Conservation (phyloP, 2,329 filamentous ascomycete species). For the Xylaria polymorpha region DNA sequence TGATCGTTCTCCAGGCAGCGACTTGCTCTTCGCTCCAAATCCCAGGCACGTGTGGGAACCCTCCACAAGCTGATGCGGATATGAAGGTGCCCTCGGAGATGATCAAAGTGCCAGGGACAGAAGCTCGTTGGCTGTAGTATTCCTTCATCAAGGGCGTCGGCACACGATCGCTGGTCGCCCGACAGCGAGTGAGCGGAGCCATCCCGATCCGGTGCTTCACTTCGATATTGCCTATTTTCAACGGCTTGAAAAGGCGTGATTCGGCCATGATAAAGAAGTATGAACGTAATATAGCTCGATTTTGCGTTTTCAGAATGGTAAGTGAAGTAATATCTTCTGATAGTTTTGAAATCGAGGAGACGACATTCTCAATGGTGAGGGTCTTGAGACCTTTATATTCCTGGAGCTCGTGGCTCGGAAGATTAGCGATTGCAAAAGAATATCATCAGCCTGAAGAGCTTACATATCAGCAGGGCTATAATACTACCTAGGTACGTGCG, state of each 20-base stretch:
- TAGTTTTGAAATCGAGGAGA: neutral
- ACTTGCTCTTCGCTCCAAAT: constrained; percentile 65
- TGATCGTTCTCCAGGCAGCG: constrained; percentile 66
- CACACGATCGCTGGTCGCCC: constrained; percentile 57
- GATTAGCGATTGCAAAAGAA: neutral
- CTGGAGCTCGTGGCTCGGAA: neutral
- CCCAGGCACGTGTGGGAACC: constrained; percentile 61
- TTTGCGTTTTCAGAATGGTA: neutral
- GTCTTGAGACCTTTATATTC: constrained; percentile 15
- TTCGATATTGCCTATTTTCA: constrained; percentile 43
- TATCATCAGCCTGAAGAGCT: constrained; percentile 10
- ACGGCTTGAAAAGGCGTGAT: constrained; percentile 44
- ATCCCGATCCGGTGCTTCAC: constrained; percentile 49
- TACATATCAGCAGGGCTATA: constrained; percentile 14
- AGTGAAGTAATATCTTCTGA: neutral
- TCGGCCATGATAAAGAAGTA: constrained; percentile 33
- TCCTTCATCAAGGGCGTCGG: constrained; percentile 50
- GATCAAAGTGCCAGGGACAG: constrained; percentile 55
- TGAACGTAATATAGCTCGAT: neutral
- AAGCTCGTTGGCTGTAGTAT: constrained; percentile 47
- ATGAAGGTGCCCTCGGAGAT: constrained; percentile 67
- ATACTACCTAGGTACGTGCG: neutral
- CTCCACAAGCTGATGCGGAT: constrained; percentile 56
- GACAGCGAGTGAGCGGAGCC: constrained; percentile 65
- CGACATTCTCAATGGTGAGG: neutral